These are phyloP conservation scores for Cucumis cinereus DNA, from an alignment of 306 rosid species.

Conservation along the genomic window DNA sequence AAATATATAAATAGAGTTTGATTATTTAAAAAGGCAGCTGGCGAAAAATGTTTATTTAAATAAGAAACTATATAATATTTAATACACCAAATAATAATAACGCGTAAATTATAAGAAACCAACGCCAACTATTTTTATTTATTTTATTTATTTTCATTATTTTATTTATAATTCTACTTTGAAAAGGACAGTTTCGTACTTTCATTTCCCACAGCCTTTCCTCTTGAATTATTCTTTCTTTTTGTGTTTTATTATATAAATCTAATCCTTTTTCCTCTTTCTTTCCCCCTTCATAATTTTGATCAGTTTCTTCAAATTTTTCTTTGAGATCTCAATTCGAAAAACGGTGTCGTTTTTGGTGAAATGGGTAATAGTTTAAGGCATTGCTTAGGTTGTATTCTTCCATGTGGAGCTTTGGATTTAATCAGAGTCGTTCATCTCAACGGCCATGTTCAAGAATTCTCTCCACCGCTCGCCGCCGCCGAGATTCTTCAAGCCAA, in stretches of 20 bases:
- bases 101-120: not conserved
- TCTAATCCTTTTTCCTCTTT: not conserved
- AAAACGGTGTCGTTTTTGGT: not conserved
- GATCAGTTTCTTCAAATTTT: not conserved
- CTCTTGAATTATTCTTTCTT: not conserved
- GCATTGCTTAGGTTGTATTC: slow-evolving; percentile 89
- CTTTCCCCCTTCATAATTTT: not conserved
- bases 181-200: slow-evolving; percentile 3
- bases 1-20: not conserved
- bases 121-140: not conserved
- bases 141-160: too few species aligned
- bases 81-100: not conserved
- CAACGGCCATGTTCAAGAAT: slow-evolving; percentile 69
- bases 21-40: not conserved
- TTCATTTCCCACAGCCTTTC: not conserved
- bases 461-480: slow-evolving; percentile 54
- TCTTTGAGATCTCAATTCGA: not conserved
- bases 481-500: slow-evolving; percentile 65
- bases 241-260: not conserved
- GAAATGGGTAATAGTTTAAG: slow-evolving; percentile 83
- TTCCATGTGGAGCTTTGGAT: slow-evolving; percentile 92
- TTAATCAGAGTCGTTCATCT: slow-evolving; percentile 83
- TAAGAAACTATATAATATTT: not conserved
- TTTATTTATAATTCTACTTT: not conserved
- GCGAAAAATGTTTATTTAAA: not conserved